Evolutionary conservation across 768 basidiomycete genomes (phyloP).

Genomic region (Grammothele lineata): DNA sequence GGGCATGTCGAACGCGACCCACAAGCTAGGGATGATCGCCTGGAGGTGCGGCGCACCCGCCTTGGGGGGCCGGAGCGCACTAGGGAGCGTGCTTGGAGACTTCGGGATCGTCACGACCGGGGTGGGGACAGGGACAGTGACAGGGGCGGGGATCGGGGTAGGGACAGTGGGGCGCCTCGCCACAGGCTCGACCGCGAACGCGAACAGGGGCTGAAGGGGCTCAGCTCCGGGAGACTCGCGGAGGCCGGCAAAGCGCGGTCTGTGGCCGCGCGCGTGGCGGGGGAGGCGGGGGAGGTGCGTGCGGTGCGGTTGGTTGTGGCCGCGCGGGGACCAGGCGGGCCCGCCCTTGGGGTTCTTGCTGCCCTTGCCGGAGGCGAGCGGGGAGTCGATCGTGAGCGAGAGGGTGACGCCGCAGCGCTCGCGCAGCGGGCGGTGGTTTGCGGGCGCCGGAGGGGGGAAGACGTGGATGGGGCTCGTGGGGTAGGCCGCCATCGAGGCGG

Average conservation of each 20-base stretch:
- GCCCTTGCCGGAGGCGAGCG: too few relatives aligned
- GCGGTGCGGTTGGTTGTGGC: slow-evolving; percentile 23
- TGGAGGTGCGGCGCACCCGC: slow-evolving; percentile 16
- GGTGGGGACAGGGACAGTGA: neutral
- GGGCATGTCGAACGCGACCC: slow-evolving; percentile 19
- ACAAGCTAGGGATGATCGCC: slow-evolving; percentile 21
- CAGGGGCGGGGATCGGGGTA: neutral
- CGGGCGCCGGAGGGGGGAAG: slow-evolving; percentile 13
- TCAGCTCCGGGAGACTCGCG: too few relatives aligned
- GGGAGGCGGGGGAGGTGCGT: slow-evolving; percentile 15
- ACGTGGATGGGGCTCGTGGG: slow-evolving; percentile 17
- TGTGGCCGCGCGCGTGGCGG: too few relatives aligned
- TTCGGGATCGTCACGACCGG: slow-evolving; percentile 16
- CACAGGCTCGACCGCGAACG: neutral
- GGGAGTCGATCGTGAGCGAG: slow-evolving; percentile 11
- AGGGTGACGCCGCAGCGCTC: slow-evolving; percentile 16
- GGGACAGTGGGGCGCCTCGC: neutral
- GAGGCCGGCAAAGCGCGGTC: too few relatives aligned
- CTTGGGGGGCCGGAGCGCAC: slow-evolving; percentile 4
- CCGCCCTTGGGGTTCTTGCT: slow-evolving; percentile 1
- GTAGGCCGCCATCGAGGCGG: slow-evolving; percentile 8
- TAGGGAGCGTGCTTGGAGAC: slow-evolving; percentile 1
- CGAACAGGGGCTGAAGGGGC: too few relatives aligned
- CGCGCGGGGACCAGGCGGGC: slow-evolving; percentile 16
- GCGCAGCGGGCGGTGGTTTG: slow-evolving; percentile 11